Conservation (phyloP, 495 filamentous ascomycete genomes). For the Neurospora cerealis region DNA sequence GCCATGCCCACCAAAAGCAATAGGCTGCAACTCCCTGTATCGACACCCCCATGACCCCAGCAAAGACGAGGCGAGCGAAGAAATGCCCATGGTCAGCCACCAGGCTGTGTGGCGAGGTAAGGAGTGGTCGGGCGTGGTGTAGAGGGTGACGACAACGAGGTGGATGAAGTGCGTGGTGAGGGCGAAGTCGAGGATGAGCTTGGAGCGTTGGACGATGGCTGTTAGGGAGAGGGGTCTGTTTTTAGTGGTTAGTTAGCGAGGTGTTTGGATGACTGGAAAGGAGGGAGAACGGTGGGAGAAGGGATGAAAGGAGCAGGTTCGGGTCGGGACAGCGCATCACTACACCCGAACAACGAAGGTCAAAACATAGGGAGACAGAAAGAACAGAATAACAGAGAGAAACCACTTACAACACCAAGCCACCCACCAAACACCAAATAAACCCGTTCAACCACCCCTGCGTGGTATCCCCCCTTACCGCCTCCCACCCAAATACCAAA, state of each 20-base stretch:
- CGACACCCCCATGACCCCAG: slow-evolving; percentile 85
- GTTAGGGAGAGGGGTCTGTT: slow-evolving; percentile 68
- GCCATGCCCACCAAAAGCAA: slow-evolving; percentile 63
- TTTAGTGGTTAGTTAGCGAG: not conserved
- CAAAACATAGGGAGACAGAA: not conserved
- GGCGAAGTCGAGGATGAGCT: slow-evolving; percentile 88
- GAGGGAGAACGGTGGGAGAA: not conserved
- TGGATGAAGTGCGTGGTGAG: slow-evolving; percentile 83
- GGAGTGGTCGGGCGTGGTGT: slow-evolving; percentile 43
- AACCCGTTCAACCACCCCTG: slow-evolving; percentile 85
- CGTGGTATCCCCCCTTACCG: slow-evolving; percentile 80
- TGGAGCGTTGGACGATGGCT: slow-evolving; percentile 72
- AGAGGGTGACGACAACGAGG: slow-evolving; percentile 64
- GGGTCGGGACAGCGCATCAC: not conserved
- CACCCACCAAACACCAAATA: slow-evolving; percentile 72
- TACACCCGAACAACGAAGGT: not conserved
- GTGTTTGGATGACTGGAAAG: not conserved
- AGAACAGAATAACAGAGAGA: slow-evolving; percentile 13
- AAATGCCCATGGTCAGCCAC: slow-evolving; percentile 72
- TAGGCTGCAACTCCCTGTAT: slow-evolving; percentile 80
- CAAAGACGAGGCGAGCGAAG: slow-evolving; percentile 56
- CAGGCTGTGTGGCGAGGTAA: slow-evolving; percentile 70
- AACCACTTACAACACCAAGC: slow-evolving; percentile 54
- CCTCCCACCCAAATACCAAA: slow-evolving; percentile 69
- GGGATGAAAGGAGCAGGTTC: not conserved